Percentiles rank a stretch among this genome's conserved stretches.
Conservation (phyloP, 1,284 basidiomycete genomes). For the Cutaneotrichosporon sp. region DNA sequence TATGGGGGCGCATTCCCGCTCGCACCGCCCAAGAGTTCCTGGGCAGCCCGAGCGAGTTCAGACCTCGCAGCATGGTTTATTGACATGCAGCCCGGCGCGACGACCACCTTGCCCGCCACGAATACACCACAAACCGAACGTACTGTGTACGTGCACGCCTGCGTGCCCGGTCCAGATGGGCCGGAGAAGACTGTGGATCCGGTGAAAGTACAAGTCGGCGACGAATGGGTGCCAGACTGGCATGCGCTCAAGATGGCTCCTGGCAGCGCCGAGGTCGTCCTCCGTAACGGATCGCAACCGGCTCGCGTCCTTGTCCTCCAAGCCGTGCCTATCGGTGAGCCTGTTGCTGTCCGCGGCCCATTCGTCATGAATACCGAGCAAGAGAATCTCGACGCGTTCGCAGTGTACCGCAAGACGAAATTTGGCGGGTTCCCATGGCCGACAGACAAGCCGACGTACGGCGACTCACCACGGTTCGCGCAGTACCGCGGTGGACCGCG, state of each 20-base stretch:
- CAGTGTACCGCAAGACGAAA: slow-evolving; percentile 22
- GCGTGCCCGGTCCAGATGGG: slow-evolving; percentile 16
- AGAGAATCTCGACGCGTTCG: slow-evolving; percentile 19
- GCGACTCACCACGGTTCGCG: slow-evolving; percentile 17
- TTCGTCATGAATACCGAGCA: slow-evolving; percentile 26
- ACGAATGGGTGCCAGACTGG: slow-evolving; percentile 12
- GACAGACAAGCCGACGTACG: slow-evolving; percentile 13
- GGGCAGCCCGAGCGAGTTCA: slow-evolving; percentile 7
- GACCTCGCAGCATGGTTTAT: slow-evolving; percentile 24
- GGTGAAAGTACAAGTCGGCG: slow-evolving; percentile 1
- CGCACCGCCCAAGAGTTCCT: slow-evolving; percentile 13
- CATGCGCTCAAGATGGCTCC: slow-evolving; percentile 9
- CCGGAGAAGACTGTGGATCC: slow-evolving; percentile 1
- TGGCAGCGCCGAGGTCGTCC: not conserved
- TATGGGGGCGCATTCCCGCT: slow-evolving; percentile 12
- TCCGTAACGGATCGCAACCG: slow-evolving; percentile 10
- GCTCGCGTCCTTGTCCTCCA: slow-evolving; percentile 22
- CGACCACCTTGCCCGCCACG: slow-evolving; percentile 13
- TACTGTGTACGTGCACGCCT: slow-evolving; percentile 23
- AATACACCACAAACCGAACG: slow-evolving; percentile 11
- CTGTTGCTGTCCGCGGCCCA: slow-evolving; percentile 21
- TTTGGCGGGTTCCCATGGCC: slow-evolving; percentile 25
- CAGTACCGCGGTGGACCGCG: slow-evolving; percentile 7
- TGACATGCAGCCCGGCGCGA: slow-evolving; percentile 16
- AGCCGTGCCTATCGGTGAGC: slow-evolving; percentile 20